These are phyloP conservation scores for Tetradesmus lagerheimii DNA, from an alignment of 139 green algal genomes.

Conservation along the genomic window DNA sequence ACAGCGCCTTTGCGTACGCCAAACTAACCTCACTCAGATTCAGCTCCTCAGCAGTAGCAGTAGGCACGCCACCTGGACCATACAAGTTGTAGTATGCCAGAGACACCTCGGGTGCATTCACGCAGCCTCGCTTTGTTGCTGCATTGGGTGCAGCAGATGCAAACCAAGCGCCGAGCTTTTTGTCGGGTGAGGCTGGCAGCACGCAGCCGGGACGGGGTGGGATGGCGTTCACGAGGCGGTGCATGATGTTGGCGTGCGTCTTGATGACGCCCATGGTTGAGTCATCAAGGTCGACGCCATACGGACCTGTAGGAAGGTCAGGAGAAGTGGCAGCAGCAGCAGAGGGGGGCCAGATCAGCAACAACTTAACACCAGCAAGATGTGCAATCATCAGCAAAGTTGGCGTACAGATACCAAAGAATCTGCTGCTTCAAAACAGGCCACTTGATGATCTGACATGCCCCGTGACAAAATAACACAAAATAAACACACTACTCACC, in stretches of 20 bases:
- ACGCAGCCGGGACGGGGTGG: slow-evolving; percentile 43
- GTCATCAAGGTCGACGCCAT: slow-evolving; percentile 32
- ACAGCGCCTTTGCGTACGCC: slow-evolving; percentile 35
- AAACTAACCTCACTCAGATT: not conserved
- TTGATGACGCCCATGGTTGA: slow-evolving; percentile 48
- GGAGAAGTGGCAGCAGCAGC: not conserved
- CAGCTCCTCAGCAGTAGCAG: not conserved
- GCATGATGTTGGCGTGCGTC: slow-evolving; percentile 22
- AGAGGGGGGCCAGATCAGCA: no score
- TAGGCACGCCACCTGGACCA: not conserved
- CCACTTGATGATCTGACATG: not conserved
- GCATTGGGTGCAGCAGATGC: not conserved
- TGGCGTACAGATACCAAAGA: not conserved
- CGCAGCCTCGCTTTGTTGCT: slow-evolving; percentile 16
- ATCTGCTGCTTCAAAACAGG: no score
- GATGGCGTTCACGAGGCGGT: slow-evolving; percentile 34
- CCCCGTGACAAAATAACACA: not conserved
- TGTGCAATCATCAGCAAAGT: not conserved
- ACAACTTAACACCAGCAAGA: no score
- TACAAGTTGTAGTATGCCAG: slow-evolving; percentile 44
- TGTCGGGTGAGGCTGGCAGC: slow-evolving; percentile 2
- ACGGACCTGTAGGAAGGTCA: slow-evolving; percentile 15
- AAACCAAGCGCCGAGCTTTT: slow-evolving; percentile 41
- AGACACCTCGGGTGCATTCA: slow-evolving; percentile 42
- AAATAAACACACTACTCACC: slow-evolving; percentile 4